Percentiles rank a stretch among this genome's conserved stretches.
These are phyloP conservation scores for Pyrus pyrifolia DNA, from an alignment of 306 rosid species.

Conservation along the genomic window DNA sequence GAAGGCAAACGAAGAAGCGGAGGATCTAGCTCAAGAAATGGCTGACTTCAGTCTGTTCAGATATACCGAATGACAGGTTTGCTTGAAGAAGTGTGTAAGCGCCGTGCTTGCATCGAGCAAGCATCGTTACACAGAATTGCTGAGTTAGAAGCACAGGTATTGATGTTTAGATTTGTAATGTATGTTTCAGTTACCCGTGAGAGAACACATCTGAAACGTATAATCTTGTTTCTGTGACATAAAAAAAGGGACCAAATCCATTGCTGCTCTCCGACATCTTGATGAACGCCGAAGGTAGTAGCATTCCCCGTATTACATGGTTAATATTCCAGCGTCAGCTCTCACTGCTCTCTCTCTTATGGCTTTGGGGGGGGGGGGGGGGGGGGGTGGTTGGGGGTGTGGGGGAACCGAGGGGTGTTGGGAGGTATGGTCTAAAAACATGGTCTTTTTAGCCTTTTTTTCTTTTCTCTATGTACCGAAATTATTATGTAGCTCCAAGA, in stretches of 20 bases:
- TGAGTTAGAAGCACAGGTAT: conserved; percentile 84
- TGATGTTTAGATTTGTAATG: conserved; percentile 14
- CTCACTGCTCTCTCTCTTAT: conserved; percentile 44
- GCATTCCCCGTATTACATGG: conserved; percentile 78
- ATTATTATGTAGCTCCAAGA: background rate
- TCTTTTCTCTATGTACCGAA: background rate
- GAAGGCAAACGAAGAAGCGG: conserved; percentile 90
- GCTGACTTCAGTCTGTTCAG: conserved; percentile 57
- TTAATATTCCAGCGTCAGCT: conserved; percentile 78
- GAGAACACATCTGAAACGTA: background rate
- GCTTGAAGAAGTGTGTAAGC: conserved; percentile 88
- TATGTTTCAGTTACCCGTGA: conserved; percentile 1
- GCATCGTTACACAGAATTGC: conserved; percentile 84
- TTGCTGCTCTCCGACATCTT: conserved; percentile 24
- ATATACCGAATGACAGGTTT: conserved; percentile 59
- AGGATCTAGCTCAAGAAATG: conserved; percentile 94
- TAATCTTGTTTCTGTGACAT: conserved; percentile 9
- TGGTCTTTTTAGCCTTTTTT: too few relatives aligned
- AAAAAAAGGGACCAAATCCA: conserved; percentile 27
- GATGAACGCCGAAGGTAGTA: conserved; percentile 39
- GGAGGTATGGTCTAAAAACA: too few relatives aligned
- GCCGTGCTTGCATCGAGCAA: conserved; percentile 84
- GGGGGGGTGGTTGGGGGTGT: too few relatives aligned
- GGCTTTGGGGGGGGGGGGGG: conserved; percentile 10
- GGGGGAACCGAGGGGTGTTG: too few relatives aligned